Base-by-base conservation (phyloP, 805 yeast genomes). In the Candida germanica region DNA sequence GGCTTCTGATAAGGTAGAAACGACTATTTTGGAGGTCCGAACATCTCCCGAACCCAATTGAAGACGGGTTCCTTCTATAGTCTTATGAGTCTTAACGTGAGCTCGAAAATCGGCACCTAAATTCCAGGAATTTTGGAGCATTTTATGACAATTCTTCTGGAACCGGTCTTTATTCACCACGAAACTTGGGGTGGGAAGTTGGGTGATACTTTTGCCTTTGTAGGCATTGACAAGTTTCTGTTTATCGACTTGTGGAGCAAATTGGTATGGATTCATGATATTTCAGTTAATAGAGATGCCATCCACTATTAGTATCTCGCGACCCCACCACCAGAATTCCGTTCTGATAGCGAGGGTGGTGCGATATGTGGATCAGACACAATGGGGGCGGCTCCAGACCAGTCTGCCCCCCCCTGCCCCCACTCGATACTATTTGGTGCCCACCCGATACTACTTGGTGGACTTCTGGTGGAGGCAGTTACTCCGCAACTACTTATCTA, bases 31-130 rank as follows among this genome's bases (percentile, higher is more conserved):
- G 32, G 66, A 63, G 13, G 78, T 67, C 21, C 53, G 58, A n/a
- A 32, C 39, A 1, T 66, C 61, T n/a, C 42, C 30, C 1, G 50
- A 35, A 4, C 69, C 71, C 51, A 80, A 53, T 57, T 80, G 84
- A 27, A 73, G 53, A 15, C 55, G 47, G 2, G 79, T 62, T 5
- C 85, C 88, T 46, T 79, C 83, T 7, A 65, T 44, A 1, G 84
- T 72, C 54, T 85, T 84, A 54, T 82, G 88, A 0, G 93, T 85
- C 56, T 84, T 84, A 15, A 84, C 77, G 52, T 83, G 88, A 3
- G 84, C 81, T 40, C 94, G 65, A 53, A 83, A 83, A 13, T 56
- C 62, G 5, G 66, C 64, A 3, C 48, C 42, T 18, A 79, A 48
- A 1, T 52, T 50, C 1, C 43, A 34, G 0, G 79, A 75, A 37